phyloP scores from a whole-genome alignment of 345 rosid species.

The Lepidium aucheri region DNA sequence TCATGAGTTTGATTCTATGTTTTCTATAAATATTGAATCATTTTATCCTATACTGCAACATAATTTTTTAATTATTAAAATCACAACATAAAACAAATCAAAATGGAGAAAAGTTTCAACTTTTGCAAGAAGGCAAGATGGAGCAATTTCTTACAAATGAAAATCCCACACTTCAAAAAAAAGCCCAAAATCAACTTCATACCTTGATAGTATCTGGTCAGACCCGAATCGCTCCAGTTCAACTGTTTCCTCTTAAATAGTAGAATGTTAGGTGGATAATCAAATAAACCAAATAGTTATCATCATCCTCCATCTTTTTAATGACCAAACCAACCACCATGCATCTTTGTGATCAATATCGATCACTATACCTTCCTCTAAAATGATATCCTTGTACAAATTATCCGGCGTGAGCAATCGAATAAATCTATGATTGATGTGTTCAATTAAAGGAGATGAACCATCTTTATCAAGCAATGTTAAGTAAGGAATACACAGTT shows the following conservation, averaged over 20 bases:
- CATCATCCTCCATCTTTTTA: slow-evolving; percentile 32
- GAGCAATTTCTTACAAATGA: neutral
- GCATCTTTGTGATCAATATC: slow-evolving; percentile 38
- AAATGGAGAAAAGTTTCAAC: neutral
- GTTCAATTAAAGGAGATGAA: slow-evolving; percentile 18
- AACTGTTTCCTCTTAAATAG: slow-evolving; percentile 36
- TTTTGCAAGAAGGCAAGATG: neutral
- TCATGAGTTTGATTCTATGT: no score
- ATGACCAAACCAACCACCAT: slow-evolving; percentile 51
- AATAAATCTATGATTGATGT: slow-evolving; percentile 30
- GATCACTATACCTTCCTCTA: slow-evolving; percentile 30
- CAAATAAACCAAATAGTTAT: slow-evolving; percentile 36
- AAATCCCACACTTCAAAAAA: neutral
- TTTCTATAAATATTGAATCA: no score
- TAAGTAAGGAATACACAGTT: slow-evolving; percentile 33
- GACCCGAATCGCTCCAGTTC: slow-evolving; percentile 43
- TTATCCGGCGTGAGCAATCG: slow-evolving; percentile 42
- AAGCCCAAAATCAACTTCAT: neutral
- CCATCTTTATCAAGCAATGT: slow-evolving; percentile 36
- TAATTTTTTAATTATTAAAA: no score
- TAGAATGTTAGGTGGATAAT: slow-evolving; percentile 42
- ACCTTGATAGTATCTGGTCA: slow-evolving; percentile 23
- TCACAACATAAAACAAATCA: no score
- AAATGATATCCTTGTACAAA: neutral
- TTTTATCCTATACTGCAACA: no score